Evolutionary conservation across 2,329 filamentous ascomycete genomes (phyloP), one percentile per base, ranked within the genome.

Genomic region (Didymella pomorum): DNA sequence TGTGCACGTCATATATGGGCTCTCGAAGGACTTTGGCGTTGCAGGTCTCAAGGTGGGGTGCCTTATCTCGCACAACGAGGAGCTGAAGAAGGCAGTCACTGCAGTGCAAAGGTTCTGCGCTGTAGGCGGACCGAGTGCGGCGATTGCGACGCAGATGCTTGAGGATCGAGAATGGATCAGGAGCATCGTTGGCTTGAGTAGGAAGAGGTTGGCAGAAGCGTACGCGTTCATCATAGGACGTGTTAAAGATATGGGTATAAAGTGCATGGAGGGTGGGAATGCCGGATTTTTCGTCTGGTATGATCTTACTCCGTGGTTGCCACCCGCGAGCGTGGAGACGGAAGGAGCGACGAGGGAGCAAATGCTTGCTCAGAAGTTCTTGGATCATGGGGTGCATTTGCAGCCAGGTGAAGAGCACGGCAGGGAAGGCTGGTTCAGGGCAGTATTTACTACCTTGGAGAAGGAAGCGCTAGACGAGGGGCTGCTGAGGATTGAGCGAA

Each of bases 201-300:
- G 31, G 10, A 14, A 6, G 23, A 45, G 46, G 14, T 33, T 56
- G 11, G 41, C 25, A 2, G 26, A 56, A 18, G 47, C 53, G 14
- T 42, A 56, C 12, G 6, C 10, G 2, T 42, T 45, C 16, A 21
- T 42, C 2, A 35, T 25, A 14, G 16, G 16, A 8, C 4, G 33
- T n/a, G 80, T 3, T 77, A 80, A 5, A 9, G 68, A 73, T 2
- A 72, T 81, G 8, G 77, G 78, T 2, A 79, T 87, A 3, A 69
- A 76, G 14, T 84, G 84, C 61, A 75, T 79, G 0, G 69, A 76
- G 0, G 82, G 82, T 0, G 77, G 74, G 4, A 86, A 86, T 60
- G 84, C 84, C 0, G 84, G 82, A 0, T 86, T 87, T 64, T 87
- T 87, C 65, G 61, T 87, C 2, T 87, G 81, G 78, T 69, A 84